phyloP scores from a whole-genome alignment of 345 rosid species.

The Eucalyptus sp. region DNA sequence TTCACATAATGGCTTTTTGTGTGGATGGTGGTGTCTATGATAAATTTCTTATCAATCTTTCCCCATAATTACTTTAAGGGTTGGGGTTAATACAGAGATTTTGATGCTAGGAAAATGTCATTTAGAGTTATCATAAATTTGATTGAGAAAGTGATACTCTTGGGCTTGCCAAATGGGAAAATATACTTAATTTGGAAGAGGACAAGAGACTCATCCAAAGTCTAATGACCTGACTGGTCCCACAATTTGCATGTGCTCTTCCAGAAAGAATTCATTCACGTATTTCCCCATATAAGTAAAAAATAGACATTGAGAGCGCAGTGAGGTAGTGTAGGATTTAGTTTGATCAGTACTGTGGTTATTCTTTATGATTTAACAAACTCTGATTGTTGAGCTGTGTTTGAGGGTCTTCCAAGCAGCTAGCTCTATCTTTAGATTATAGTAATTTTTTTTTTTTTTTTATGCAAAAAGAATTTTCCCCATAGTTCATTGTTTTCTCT shows the following conservation, averaged over 20 bases:
- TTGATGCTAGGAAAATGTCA: not conserved
- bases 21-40: not conserved
- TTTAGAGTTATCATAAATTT: not conserved
- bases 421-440: not conserved
- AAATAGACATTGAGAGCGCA: not conserved
- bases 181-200: not conserved
- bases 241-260: not conserved
- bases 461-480: not conserved
- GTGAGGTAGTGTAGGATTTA: not conserved
- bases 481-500: not conserved
- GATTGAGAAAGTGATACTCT: not conserved
- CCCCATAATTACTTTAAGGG: not conserved
- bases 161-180: not conserved
- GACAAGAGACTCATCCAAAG: not conserved
- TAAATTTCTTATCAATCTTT: not conserved
- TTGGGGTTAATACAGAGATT: not conserved
- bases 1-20: not conserved
- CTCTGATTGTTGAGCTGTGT: not conserved
- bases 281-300: not conserved
- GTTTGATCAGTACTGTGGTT: not conserved
- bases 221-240: not conserved
- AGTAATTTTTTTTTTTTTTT: not conserved
- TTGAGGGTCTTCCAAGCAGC: not conserved
- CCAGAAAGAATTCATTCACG: not conserved
- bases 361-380: not conserved